Evolutionary conservation across 139 green algal species (phyloP).

Genomic region (Chlorella sp.): DNA sequence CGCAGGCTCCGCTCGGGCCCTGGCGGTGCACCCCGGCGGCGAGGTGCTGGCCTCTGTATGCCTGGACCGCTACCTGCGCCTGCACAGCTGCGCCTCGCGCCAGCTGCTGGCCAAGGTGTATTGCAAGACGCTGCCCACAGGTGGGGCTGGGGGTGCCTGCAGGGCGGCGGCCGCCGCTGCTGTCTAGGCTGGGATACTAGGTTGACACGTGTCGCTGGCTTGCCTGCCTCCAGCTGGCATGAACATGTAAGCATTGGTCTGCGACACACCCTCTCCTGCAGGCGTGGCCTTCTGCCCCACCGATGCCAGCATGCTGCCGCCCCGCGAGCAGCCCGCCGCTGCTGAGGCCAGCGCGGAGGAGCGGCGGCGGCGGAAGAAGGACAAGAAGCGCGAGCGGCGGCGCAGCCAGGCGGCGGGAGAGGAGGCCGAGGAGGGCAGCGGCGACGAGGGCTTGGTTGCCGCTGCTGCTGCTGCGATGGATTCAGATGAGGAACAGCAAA

Average conservation of each 20-base stretch:
- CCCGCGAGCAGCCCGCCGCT: background rate
- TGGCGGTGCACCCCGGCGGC: conserved; percentile 57
- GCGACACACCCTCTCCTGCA: background rate
- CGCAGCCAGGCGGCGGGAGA: background rate
- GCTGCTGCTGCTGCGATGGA: background rate
- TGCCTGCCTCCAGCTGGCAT: no score
- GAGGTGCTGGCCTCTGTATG: conserved; percentile 67
- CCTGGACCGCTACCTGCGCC: conserved; percentile 73
- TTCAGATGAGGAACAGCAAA: background rate
- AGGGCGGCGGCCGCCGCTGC: no score
- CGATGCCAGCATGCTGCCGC: conserved; percentile 31
- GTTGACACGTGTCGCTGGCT: no score
- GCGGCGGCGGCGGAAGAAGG: background rate
- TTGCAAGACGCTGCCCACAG: conserved; percentile 71
- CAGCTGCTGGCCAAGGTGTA: conserved; percentile 62
- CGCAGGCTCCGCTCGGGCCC: conserved; percentile 49
- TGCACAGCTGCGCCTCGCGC: conserved; percentile 61
- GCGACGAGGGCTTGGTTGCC: background rate
- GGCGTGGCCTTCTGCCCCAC: conserved; percentile 27
- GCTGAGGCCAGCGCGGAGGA: background rate
- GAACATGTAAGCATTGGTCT: no score
- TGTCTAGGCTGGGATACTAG: no score
- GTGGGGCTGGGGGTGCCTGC: no score
- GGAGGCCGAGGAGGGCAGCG: background rate
- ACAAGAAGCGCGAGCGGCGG: conserved; percentile 14